Percentiles rank a stretch among this genome's conserved stretches.
These are phyloP conservation scores for Secale cereale DNA, from an alignment of 176 grass and related monocot species.

Conservation along the genomic window DNA sequence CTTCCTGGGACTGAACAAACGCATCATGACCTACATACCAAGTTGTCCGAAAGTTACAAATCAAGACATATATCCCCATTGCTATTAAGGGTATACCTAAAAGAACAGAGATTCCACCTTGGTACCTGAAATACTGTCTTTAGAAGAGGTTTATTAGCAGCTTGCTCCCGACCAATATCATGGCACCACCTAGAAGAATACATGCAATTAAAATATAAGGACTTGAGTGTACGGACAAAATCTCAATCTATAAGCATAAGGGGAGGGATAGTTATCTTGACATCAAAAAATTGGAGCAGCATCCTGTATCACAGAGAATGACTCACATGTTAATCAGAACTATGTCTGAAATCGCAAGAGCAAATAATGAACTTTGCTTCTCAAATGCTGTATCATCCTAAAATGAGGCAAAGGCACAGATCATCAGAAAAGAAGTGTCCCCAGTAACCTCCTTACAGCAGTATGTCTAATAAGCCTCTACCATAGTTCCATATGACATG, in stretches of 20 bases:
- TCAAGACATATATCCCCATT: slow-evolving; percentile 15
- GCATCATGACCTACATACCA: slow-evolving; percentile 85
- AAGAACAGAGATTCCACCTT: slow-evolving; percentile 35
- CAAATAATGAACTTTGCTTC: slow-evolving; percentile 89
- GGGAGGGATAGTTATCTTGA: slow-evolving; percentile 5
- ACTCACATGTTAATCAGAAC: slow-evolving; percentile 94
- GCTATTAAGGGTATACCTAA: background rate
- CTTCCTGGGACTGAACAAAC: slow-evolving; percentile 71
- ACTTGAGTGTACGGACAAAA: slow-evolving; percentile 4
- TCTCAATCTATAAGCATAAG: background rate
- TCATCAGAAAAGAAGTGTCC: slow-evolving; percentile 23
- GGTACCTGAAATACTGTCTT: slow-evolving; percentile 94
- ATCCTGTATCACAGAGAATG: background rate
- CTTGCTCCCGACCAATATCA: slow-evolving; percentile 89
- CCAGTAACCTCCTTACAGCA: slow-evolving; percentile 12
- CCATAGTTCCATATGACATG: background rate
- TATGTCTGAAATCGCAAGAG: slow-evolving; percentile 88
- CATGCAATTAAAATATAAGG: background rate
- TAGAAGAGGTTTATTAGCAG: slow-evolving; percentile 80
- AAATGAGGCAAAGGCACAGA: slow-evolving; percentile 18
- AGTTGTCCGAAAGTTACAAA: slow-evolving; percentile 29
- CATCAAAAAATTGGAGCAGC: background rate
- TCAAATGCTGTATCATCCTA: slow-evolving; percentile 91
- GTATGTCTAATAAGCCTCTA: background rate
- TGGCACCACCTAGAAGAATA: slow-evolving; percentile 78